Evolutionary conservation across 768 basidiomycete genomes (phyloP).

Genomic region (Lenzites betulinus): DNA sequence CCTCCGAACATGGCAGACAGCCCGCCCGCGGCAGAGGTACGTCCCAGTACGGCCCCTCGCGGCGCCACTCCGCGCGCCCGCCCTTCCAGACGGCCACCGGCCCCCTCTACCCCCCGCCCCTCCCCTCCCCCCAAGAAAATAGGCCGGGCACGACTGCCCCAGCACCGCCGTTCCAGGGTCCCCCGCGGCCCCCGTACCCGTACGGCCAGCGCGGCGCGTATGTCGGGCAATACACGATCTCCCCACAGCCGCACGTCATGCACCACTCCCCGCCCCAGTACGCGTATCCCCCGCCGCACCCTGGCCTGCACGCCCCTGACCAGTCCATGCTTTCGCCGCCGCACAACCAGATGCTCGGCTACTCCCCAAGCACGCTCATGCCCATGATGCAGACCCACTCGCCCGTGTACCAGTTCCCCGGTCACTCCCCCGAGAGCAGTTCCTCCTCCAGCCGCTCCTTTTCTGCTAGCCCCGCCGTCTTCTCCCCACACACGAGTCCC

Average conservation of each 20-base stretch:
- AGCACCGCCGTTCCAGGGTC: slow-evolving; percentile 29
- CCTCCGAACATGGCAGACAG: slow-evolving; percentile 24
- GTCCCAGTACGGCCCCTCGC: slow-evolving; percentile 22
- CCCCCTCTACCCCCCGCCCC: slow-evolving; percentile 14
- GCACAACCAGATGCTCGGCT: slow-evolving; percentile 36
- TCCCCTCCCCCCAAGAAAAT: slow-evolving; percentile 26
- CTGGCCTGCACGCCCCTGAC: slow-evolving; percentile 39
- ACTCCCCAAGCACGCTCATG: slow-evolving; percentile 39
- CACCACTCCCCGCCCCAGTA: slow-evolving; percentile 27
- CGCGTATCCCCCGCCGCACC: slow-evolving; percentile 39
- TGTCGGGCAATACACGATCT: slow-evolving; percentile 50
- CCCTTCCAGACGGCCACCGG: slow-evolving; percentile 24
- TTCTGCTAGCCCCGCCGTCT: slow-evolving; percentile 18
- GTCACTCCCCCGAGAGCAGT: slow-evolving; percentile 36
- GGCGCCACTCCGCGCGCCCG: slow-evolving; percentile 23
- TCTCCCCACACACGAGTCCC: slow-evolving; percentile 17
- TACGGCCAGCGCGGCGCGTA: slow-evolving; percentile 38
- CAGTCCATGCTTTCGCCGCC: slow-evolving; percentile 36
- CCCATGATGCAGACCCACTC: slow-evolving; percentile 41
- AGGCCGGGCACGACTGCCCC: slow-evolving; percentile 28
- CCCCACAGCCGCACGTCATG: slow-evolving; percentile 36
- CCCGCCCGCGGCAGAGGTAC: slow-evolving; percentile 23
- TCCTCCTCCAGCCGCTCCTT: slow-evolving; percentile 32
- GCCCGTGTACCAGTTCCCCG: slow-evolving; percentile 42
- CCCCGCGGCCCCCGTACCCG: slow-evolving; percentile 21